Conservation (phyloP, 2,329 filamentous ascomycete genomes). For the Nigrospora sphaerica region DNA sequence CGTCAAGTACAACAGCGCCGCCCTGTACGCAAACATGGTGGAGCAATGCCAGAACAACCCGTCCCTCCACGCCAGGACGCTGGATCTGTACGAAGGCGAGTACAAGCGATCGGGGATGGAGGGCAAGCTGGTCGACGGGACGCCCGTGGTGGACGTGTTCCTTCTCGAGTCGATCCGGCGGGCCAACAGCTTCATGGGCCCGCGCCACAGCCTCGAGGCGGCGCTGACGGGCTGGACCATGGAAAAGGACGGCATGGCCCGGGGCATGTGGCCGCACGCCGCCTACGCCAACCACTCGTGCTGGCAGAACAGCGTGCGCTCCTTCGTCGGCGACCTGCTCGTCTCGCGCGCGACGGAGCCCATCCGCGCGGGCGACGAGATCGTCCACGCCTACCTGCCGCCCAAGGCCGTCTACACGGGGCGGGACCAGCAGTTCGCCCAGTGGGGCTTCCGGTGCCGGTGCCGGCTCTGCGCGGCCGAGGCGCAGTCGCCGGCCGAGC, state of each 20-base stretch:
- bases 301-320: conserved; percentile 20
- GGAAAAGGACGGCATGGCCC: conserved; percentile 10
- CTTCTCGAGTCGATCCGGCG: conserved; percentile 30
- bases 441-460: conserved; percentile 32
- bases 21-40: conserved; percentile 33
- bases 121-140: conserved; percentile 23
- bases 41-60: conserved; percentile 32
- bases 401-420: conserved; percentile 19
- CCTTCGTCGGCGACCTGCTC: conserved; percentile 28
- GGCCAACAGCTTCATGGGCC: conserved; percentile 31
- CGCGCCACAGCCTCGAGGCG: conserved; percentile 21
- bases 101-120: conserved; percentile 23
- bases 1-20: conserved; percentile 28
- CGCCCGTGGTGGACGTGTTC: conserved; percentile 29
- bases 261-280: conserved; percentile 24
- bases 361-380: conserved; percentile 28
- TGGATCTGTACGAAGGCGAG: conserved; percentile 27
- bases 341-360: conserved; percentile 27
- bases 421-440: conserved; percentile 17
- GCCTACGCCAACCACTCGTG: conserved; percentile 32
- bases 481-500: conserved; percentile 7
- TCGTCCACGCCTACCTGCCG: conserved; percentile 29
- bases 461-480: conserved; percentile 30
- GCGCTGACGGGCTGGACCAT: conserved; percentile 16
- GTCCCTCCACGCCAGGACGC: conserved; percentile 21